Base-by-base conservation (phyloP, 208 protist species). In the Vickermania spadyakhi region DNA sequence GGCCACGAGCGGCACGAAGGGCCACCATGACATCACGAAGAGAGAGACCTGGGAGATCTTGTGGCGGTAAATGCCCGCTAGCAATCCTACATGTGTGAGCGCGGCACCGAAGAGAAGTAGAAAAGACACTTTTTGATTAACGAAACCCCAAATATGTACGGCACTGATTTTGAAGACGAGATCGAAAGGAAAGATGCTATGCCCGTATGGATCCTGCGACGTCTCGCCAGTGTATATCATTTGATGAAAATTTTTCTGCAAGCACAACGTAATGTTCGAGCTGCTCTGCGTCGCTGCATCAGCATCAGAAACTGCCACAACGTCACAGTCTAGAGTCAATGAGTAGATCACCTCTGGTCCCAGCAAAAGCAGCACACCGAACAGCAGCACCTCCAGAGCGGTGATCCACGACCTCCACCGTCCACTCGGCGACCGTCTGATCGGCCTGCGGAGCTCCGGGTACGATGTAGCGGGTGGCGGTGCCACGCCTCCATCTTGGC, bases 61-160 rank as follows among this genome's bases (percentile, higher is more conserved):
- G 49, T 68, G 56, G 18, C 18, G 18, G 58, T 68, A 78, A 45
- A 88, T 75, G 4, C 70, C 79, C 22, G 89, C 31, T 13, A 91
- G 51, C 7, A 81, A 60, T 1, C 50, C 73, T 61, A 88, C 72
- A 76, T 94, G 87, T 18, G 82, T 45, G n/a, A 89, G 23, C 1
- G 69, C 79, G 22, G 89, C 60, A 18, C 73, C 21, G 22, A 91
- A 55, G 4, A 57, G 53, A 5, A 73, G 56, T 7, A 70, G n/a
- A 31, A 88, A 68, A 3, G 77, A 62, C 1, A 91, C 41, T 5
- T 68, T 25, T 23, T 86, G 68, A 2, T 71, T 60, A 58, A 87
- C 80, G 31, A 82, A 36, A 56, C 91, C 76, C 73, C 77, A 88
- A 3, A 79, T 63, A 58, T 94, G 84, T 28, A 94, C 61, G 41